These are phyloP conservation scores for Xylariomycetidae sp. DNA, from an alignment of 2,329 filamentous ascomycete species.

Conservation along the genomic window DNA sequence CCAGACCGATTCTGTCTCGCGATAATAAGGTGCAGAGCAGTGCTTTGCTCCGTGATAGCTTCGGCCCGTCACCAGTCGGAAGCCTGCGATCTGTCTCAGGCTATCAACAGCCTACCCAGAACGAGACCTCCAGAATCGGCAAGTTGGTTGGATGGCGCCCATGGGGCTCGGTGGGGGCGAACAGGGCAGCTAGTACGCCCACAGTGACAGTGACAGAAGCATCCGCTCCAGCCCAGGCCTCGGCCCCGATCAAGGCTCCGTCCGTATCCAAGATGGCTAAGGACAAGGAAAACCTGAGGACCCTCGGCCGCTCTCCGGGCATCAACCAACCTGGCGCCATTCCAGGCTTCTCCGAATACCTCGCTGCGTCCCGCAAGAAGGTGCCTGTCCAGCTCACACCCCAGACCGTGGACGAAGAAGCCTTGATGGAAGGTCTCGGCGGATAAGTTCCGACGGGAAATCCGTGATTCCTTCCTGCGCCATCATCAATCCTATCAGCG, in stretches of 20 bases:
- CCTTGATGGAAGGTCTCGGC: constrained; percentile 53
- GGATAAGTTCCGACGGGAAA: too few relatives aligned
- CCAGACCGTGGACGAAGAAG: constrained; percentile 51
- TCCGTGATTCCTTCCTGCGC: too few relatives aligned
- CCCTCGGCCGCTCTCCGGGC: constrained; percentile 53
- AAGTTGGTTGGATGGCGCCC: constrained; percentile 41
- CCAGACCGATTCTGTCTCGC: constrained; percentile 50
- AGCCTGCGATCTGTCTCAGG: constrained; percentile 31
- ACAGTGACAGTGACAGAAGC: constrained; percentile 4
- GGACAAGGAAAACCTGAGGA: constrained; percentile 25
- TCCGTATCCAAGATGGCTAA: constrained; percentile 27
- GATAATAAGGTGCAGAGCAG: constrained; percentile 43
- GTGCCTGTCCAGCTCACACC: constrained; percentile 51
- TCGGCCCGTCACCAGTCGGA: constrained; percentile 16
- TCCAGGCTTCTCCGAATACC: constrained; percentile 60
- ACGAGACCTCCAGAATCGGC: constrained; percentile 28
- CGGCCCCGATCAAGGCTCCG: constrained; percentile 1
- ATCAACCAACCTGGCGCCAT: constrained; percentile 76
- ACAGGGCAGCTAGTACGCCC: too few relatives aligned
- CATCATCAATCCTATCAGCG: not conserved
- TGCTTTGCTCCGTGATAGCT: constrained; percentile 51
- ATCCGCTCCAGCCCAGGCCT: constrained; percentile 18
- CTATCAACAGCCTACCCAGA: too few relatives aligned
- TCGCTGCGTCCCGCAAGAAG: constrained; percentile 43
- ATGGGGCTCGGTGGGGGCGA: too few relatives aligned